phyloP scores from a whole-genome alignment of 2,329 filamentous ascomycete species.

The Coniochaeta ligniaria region DNA sequence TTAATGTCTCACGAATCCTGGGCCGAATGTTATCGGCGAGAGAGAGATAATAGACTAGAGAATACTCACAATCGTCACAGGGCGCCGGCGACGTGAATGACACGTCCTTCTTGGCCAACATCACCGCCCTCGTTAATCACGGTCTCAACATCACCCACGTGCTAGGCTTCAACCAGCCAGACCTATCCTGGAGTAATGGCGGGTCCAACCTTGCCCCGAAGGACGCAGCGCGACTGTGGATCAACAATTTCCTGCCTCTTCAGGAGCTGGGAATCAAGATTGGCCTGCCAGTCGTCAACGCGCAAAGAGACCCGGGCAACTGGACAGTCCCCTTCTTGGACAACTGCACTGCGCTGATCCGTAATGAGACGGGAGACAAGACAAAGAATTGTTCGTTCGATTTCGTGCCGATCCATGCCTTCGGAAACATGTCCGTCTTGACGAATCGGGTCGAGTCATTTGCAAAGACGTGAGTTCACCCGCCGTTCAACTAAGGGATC shows the following conservation, averaged over 20 bases:
- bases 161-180: constrained; percentile 72
- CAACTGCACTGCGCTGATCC: constrained; percentile 54
- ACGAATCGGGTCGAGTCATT: background rate
- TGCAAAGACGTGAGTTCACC: constrained; percentile 41
- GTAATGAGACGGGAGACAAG: constrained; percentile 16
- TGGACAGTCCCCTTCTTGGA: constrained; percentile 63
- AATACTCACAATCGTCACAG: constrained; percentile 4
- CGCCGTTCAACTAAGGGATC: background rate
- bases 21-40: background rate
- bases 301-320: constrained; percentile 38
- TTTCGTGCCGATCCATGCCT: constrained; percentile 50
- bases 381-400: constrained; percentile 50
- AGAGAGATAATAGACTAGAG: background rate
- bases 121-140: constrained; percentile 43
- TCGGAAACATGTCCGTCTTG: background rate
- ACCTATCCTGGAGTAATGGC: constrained; percentile 45
- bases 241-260: constrained; percentile 62
- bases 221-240: constrained; percentile 60
- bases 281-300: constrained; percentile 51
- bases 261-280: constrained; percentile 55
- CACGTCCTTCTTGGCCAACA: constrained; percentile 51
- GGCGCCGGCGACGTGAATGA: constrained; percentile 30
- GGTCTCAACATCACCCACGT: constrained; percentile 58
- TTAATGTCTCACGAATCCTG: background rate
- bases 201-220: constrained; percentile 54